phyloP scores from a whole-genome alignment of 2,329 filamentous ascomycete species.

The Penicillium sp. region DNA sequence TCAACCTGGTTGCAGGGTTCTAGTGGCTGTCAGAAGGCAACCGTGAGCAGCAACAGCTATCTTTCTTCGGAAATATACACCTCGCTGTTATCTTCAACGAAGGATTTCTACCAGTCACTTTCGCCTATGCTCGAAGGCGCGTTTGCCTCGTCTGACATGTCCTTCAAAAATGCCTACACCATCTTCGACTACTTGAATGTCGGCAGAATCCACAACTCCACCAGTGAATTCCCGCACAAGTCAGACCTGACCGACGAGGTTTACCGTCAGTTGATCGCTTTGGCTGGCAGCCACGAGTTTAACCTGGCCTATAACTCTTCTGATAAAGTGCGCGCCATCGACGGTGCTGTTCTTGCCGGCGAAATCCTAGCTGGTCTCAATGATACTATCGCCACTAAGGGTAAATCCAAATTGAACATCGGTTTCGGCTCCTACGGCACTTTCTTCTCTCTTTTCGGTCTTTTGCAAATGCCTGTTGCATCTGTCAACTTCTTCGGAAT shows the following conservation, averaged over 20 bases:
- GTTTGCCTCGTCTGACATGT: constrained; percentile 50
- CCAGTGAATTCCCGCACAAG: constrained; percentile 55
- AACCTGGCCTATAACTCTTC: constrained; percentile 74
- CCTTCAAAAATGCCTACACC: constrained; percentile 63
- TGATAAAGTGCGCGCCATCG: constrained; percentile 49
- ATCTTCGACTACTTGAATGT: constrained; percentile 67
- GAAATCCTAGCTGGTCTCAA: constrained; percentile 53
- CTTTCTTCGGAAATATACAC: constrained; percentile 54
- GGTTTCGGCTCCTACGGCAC: constrained; percentile 63
- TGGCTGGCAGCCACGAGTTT: constrained; percentile 79
- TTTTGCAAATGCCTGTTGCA: constrained; percentile 51
- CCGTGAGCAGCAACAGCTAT: constrained; percentile 59
- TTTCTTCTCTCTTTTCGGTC: constrained; percentile 62
- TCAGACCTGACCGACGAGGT: constrained; percentile 60
- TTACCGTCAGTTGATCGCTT: constrained; percentile 64
- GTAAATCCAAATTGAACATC: constrained; percentile 47
- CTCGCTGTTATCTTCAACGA: constrained; percentile 48
- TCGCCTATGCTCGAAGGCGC: constrained; percentile 54
- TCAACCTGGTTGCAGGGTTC: constrained; percentile 59
- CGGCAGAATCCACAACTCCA: constrained; percentile 61
- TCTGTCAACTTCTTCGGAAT: constrained; percentile 69
- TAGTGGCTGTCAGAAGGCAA: constrained; percentile 55
- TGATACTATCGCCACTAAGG: constrained; percentile 39
- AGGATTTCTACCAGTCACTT: constrained; percentile 54
- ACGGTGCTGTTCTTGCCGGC: constrained; percentile 65